Percentiles rank a stretch among this genome's conserved stretches.
These are phyloP conservation scores for Penicillium sp. DNA, from an alignment of 2,329 filamentous ascomycete genomes.

Conservation along the genomic window DNA sequence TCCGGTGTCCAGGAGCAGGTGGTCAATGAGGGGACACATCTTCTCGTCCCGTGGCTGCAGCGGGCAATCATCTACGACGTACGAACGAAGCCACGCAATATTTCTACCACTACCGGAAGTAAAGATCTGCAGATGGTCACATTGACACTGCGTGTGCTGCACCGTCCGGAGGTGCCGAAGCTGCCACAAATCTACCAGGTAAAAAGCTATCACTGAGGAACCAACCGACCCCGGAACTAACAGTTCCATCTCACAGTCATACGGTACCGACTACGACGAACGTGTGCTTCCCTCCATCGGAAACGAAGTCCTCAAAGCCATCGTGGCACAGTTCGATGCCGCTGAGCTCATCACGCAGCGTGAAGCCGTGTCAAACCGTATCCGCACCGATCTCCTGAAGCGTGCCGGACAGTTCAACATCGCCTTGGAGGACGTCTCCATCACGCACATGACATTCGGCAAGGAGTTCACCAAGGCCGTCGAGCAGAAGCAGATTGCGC, in stretches of 20 bases:
- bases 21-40: constrained; percentile 93
- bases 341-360: constrained; percentile 98
- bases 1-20: constrained; percentile 89
- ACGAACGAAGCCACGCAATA: constrained; percentile 93
- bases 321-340: constrained; percentile 97
- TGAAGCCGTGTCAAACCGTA: constrained; percentile 92
- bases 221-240: background rate
- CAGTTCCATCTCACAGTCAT: constrained; percentile 58
- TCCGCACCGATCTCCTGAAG: constrained; percentile 84
- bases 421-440: constrained; percentile 94
- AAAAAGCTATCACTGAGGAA: background rate
- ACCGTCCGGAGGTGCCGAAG: constrained; percentile 85
- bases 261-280: constrained; percentile 98
- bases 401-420: constrained; percentile 98
- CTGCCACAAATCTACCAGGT: constrained; percentile 99
- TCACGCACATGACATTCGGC: constrained; percentile 99
- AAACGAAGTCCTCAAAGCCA: constrained; percentile 98
- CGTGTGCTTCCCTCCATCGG: constrained; percentile 96
- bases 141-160: constrained; percentile 89
- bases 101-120: constrained; percentile 92
- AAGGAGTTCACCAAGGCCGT: constrained; percentile 98
- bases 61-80: constrained; percentile 94
- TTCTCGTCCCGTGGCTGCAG: constrained; percentile 93
- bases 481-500: constrained; percentile 99
- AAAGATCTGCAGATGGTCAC: constrained; percentile 99